Evolutionary conservation across 306 rosid genomes (phyloP), one percentile per base, ranked within the genome.

Genomic region (Pterocarpus macrocarpus): DNA sequence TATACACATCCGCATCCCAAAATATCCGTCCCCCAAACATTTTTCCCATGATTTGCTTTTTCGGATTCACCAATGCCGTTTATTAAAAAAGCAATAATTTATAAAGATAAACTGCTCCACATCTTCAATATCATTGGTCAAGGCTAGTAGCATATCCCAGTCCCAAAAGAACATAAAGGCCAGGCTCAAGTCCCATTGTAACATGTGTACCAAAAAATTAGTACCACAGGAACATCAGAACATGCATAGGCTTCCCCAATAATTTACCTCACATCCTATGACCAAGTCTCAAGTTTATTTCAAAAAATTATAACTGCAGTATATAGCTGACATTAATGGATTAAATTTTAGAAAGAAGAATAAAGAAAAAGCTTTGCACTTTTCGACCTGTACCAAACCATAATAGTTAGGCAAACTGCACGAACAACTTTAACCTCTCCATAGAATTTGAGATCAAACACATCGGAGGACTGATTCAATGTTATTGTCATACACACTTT

Each of bases 21-120:
- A n/a, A n/a, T n/a, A n/a, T n/a, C n/a, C n/a, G n/a, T n/a, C 28
- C 28, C 28, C 28, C 28, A 22, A 22, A 22, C 28, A 22, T 22
- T 22, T 22, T 22, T 22, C 1, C 28, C 1, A 22, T 22, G 28
- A 22, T 22, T 22, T 22, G 28, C 28, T 22, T 55, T 80, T 58
- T 57, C 28, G 50, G 76, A 65, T 81, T 81, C 69, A 50, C 22
- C 33, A n/a, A 15, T 73, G 17, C 34, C 13, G 28, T 66, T 69
- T 34, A 36, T 11, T 64, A 43, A 57, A 67, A 56, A 30, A 28
- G 16, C 47, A 71, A 47, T 49, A 49, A 13, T 63, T 63, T 13
- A 35, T 5, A 53, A n/a, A n/a, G 17, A 43, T 30, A 59, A 61
- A 2, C 45, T 14, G 22, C 67, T 73, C 15, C 56, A 38, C 14